Conservation (phyloP, 768 basidiomycete species). For the Boletus insuetus region DNA sequence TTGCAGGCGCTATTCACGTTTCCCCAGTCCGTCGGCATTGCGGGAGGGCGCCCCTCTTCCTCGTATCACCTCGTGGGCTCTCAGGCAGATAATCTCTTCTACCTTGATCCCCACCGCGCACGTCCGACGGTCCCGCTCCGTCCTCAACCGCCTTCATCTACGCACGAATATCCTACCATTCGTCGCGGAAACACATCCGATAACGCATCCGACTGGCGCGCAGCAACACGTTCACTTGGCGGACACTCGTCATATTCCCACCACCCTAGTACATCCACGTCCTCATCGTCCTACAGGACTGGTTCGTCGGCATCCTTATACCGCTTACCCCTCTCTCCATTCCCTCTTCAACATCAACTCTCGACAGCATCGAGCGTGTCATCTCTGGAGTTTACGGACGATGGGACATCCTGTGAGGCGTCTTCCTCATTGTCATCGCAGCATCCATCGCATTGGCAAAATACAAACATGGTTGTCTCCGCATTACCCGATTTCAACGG, state of each 20-base stretch:
- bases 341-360: slow-evolving; percentile 62
- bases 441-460: slow-evolving; percentile 28
- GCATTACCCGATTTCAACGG: slow-evolving; percentile 20
- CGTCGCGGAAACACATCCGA: slow-evolving; percentile 33
- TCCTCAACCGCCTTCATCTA: slow-evolving; percentile 36
- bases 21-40: slow-evolving; percentile 95
- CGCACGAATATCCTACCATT: slow-evolving; percentile 20
- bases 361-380: slow-evolving; percentile 40
- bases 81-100: slow-evolving; percentile 84
- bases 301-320: no score
- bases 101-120: slow-evolving; percentile 78
- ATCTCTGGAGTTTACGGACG: slow-evolving; percentile 5
- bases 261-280: slow-evolving; percentile 41
- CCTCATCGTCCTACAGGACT: no score
- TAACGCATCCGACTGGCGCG: slow-evolving; percentile 26
- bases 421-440: slow-evolving; percentile 34
- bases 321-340: slow-evolving; percentile 58
- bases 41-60: slow-evolving; percentile 93
- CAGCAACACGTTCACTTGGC: slow-evolving; percentile 24
- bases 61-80: slow-evolving; percentile 97
- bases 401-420: no score
- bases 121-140: slow-evolving; percentile 74
- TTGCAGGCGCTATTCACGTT: slow-evolving; percentile 80
- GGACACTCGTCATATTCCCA: slow-evolving; percentile 17
- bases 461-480: slow-evolving; percentile 19